Percentiles rank a stretch among this genome's conserved stretches.
Conservation (phyloP, 495 filamentous ascomycete species). For the Talaromyces liani region DNA sequence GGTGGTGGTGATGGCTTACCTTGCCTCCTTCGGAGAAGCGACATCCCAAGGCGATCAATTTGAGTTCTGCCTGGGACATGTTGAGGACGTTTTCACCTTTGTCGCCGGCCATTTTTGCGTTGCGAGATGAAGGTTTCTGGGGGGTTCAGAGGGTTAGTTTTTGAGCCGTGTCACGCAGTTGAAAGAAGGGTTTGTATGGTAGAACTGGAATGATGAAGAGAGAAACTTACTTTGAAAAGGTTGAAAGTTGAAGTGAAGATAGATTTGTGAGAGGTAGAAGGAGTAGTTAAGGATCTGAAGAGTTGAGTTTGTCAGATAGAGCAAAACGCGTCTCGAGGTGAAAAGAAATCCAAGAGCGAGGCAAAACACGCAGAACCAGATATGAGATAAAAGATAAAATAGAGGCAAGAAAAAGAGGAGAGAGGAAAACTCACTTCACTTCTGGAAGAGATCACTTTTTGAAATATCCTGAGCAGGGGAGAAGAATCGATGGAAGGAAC, state of each 20-base stretch:
- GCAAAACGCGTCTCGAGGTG: not conserved
- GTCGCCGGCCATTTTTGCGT: slow-evolving; percentile 12
- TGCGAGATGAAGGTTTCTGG: slow-evolving; percentile 4
- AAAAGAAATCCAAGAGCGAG: not conserved
- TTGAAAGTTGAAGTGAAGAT: not conserved
- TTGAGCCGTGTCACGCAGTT: no score
- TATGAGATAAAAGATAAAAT: not conserved
- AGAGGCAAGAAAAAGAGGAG: slow-evolving; percentile 5
- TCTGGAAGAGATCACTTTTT: not conserved
- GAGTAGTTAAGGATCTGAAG: not conserved
- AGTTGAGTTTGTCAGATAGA: not conserved
- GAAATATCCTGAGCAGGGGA: not conserved
- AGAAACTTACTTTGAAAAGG: not conserved
- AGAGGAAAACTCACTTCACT: not conserved
- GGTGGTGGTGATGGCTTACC: slow-evolving; percentile 8
- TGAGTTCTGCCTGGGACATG: slow-evolving; percentile 13
- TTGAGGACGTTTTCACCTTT: not conserved
- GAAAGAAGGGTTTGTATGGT: not conserved
- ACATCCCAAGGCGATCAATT: slow-evolving; percentile 16
- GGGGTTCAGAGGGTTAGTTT: not conserved
- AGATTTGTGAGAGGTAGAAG: not conserved
- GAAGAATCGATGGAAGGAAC: not conserved
- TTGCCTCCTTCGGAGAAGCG: slow-evolving; percentile 16
- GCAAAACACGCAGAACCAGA: not conserved
- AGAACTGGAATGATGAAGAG: not conserved